phyloP scores from a whole-genome alignment of 108 stramenopile genomes.

The Aurantiochytrium sp. region DNA sequence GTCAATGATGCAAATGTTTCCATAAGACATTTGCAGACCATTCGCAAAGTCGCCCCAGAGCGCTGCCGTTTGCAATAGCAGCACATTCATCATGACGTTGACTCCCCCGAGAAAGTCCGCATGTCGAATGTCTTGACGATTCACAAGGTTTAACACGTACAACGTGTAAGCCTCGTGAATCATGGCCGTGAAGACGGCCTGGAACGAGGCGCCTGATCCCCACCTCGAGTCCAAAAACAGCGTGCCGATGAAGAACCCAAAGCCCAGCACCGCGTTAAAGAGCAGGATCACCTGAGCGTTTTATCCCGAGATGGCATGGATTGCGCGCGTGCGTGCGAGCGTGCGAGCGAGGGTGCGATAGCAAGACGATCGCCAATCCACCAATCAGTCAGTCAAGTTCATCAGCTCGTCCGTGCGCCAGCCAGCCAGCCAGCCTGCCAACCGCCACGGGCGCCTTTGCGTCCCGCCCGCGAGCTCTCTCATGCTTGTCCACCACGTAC shows the following conservation, averaged over 20 bases:
- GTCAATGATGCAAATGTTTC: background rate
- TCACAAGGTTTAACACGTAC: background rate
- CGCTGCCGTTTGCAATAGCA: constrained; percentile 5
- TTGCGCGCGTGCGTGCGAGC: too few relatives aligned
- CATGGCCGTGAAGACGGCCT: background rate
- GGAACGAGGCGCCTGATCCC: background rate
- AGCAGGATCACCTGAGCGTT: background rate
- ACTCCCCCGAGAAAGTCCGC: background rate
- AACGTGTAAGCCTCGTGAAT: background rate
- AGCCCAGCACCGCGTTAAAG: background rate
- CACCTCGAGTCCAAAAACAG: background rate
- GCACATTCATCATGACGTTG: background rate
- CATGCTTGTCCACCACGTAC: background rate
- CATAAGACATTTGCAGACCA: background rate
- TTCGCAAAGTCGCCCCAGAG: background rate
- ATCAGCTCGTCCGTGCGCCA: background rate
- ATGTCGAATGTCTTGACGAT: background rate
- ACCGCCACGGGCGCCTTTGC: too few relatives aligned
- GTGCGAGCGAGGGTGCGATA: too few relatives aligned
- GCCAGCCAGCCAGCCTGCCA: background rate
- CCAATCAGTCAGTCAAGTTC: too few relatives aligned
- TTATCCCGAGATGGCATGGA: too few relatives aligned
- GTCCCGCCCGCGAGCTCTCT: background rate
- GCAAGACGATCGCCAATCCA: too few relatives aligned
- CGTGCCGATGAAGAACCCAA: constrained; percentile 3